Evolutionary conservation across 2,329 filamentous ascomycete species (phyloP).

Genomic region (Alternaria rosae): DNA sequence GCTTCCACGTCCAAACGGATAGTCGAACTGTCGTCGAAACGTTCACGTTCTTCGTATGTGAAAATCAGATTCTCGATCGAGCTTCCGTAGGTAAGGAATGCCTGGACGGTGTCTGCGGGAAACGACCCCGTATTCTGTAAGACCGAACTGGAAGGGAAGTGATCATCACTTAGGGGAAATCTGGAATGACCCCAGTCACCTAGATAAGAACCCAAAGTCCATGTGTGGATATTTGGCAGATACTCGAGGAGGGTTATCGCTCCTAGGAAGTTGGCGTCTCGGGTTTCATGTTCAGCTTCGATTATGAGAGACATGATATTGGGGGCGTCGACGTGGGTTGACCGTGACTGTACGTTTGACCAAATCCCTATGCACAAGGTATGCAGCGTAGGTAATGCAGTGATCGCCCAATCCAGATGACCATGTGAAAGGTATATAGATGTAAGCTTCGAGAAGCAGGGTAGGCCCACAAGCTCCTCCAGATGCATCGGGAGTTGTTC

Average conservation of each 20-base stretch:
- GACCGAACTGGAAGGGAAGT: fast-evolving
- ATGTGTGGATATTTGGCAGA: not conserved
- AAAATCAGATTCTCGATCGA: not conserved
- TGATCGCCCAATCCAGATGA: not conserved
- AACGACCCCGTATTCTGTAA: not conserved
- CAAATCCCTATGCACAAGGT: not conserved
- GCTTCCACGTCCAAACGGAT: fast-evolving
- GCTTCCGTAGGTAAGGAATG: fast-evolving
- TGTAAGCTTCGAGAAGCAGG: not conserved
- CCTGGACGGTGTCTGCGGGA: fast-evolving
- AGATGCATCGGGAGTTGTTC: not conserved
- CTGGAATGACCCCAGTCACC: fast-evolving
- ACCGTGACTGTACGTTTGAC: not conserved
- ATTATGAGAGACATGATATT: not conserved
- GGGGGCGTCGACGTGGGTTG: not conserved
- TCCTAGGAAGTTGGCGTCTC: fast-evolving
- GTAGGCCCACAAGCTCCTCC: not conserved
- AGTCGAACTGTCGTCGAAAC: not conserved
- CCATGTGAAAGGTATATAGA: not conserved
- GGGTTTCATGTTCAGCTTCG: fast-evolving
- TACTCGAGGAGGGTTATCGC: fast-evolving
- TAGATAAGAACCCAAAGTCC: not conserved
- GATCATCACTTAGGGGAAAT: not conserved
- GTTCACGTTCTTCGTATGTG: not conserved
- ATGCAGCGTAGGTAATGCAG: not conserved